These are phyloP conservation scores for Prunus mongolica DNA, from an alignment of 306 rosid genomes.

Conservation along the genomic window DNA sequence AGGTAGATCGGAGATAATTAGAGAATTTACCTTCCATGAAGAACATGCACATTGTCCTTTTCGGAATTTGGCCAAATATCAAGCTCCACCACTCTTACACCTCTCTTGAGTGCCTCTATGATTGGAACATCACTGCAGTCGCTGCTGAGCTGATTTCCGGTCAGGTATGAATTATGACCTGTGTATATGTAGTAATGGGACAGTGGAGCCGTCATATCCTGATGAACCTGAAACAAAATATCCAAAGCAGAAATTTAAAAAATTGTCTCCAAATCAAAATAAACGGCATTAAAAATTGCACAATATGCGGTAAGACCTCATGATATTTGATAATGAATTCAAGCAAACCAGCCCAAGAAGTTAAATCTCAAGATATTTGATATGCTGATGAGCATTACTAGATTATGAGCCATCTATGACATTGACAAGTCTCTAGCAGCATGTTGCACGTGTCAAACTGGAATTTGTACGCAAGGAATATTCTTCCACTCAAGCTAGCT, in stretches of 20 bases:
- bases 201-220: conserved; percentile 65
- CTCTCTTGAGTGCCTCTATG: conserved; percentile 52
- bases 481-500: too few relatives aligned
- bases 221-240: conserved; percentile 47
- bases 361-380: not conserved
- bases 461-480: not conserved
- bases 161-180: conserved; percentile 71
- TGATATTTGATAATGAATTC: not conserved
- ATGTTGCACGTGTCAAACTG: not conserved
- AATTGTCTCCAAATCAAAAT: not conserved
- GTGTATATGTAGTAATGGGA: conserved; percentile 66
- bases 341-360: not conserved
- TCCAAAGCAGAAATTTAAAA: not conserved
- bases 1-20: not conserved
- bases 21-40: conserved; percentile 56
- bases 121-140: conserved; percentile 66
- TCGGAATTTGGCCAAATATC: conserved; percentile 65
- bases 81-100: conserved; percentile 73
- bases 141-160: conserved; percentile 77
- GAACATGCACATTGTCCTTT: conserved; percentile 53
- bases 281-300: not conserved
- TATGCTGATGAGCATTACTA: not conserved
- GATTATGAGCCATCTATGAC: not conserved
- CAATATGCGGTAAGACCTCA: not conserved
- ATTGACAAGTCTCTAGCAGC: too few relatives aligned